These are phyloP conservation scores for Microbotryum silenes-acaulis DNA, from an alignment of 1,284 basidiomycete species.

Conservation along the genomic window DNA sequence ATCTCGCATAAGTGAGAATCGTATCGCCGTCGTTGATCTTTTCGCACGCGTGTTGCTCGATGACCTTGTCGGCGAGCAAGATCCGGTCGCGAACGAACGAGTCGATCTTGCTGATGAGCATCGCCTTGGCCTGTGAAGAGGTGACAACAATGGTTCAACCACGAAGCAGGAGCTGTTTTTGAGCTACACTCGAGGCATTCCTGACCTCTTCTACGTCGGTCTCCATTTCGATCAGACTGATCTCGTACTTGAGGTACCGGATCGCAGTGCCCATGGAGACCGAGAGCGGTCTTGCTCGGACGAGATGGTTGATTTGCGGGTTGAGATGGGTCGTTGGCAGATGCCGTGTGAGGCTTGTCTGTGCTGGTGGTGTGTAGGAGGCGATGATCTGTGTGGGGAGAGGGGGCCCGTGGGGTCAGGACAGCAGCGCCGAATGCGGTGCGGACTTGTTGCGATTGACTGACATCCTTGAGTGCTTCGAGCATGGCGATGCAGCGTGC, in stretches of 20 bases:
- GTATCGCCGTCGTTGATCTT: constrained; percentile 93
- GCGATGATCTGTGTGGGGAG: constrained; percentile 61
- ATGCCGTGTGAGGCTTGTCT: constrained; percentile 75
- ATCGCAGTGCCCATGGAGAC: constrained; percentile 93
- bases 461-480: constrained; percentile 70
- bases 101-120: constrained; percentile 77
- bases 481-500: constrained; percentile 81
- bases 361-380: constrained; percentile 72
- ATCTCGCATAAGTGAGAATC: constrained; percentile 87
- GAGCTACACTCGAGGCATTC: constrained; percentile 4
- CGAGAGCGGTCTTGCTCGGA: constrained; percentile 80
- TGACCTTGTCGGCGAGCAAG: constrained; percentile 85
- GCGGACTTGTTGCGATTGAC: constrained; percentile 32
- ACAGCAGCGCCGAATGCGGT: neutral
- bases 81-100: constrained; percentile 92
- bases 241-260: constrained; percentile 90
- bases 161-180: neutral
- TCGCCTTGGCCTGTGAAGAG: constrained; percentile 67
- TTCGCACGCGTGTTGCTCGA: constrained; percentile 74
- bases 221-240: constrained; percentile 84
- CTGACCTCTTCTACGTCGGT: constrained; percentile 85
- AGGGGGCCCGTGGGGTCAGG: neutral
- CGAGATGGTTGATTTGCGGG: constrained; percentile 82
- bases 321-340: constrained; percentile 72
- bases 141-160: neutral